Evolutionary conservation across 441 rosid species (phyloP).

Genomic region (Arabidopsis hybrid): DNA sequence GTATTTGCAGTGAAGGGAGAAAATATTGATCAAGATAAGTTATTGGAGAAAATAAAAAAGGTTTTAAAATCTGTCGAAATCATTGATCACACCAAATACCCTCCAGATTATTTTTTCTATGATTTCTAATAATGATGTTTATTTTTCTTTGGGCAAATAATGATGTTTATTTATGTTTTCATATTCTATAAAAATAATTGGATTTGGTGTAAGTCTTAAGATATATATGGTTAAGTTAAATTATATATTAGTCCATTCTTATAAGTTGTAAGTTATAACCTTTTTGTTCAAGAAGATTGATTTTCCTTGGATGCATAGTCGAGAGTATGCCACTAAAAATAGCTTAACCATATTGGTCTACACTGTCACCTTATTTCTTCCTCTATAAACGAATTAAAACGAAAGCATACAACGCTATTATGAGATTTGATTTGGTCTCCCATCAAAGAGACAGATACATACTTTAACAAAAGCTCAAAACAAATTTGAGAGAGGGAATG

Average conservation of each 20-base stretch:
- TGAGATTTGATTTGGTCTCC: neutral
- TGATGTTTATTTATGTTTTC: neutral
- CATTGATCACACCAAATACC: neutral
- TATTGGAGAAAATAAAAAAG: neutral
- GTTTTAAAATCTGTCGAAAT: neutral
- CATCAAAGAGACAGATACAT: conserved; percentile 8
- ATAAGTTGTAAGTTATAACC: neutral
- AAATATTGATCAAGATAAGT: neutral
- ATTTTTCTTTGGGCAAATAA: too few relatives aligned
- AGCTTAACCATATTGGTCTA: neutral
- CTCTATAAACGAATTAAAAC: neutral
- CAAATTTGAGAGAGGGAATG: neutral
- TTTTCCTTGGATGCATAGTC: neutral
- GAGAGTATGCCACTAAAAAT: neutral
- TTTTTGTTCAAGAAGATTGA: neutral
- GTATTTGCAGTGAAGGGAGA: neutral
- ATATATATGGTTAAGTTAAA: neutral
- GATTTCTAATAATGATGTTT: neutral
- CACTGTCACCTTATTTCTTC: neutral
- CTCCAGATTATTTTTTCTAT: neutral
- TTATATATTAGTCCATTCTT: neutral
- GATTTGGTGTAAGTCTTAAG: neutral
- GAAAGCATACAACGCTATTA: neutral
- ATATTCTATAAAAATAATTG: neutral
- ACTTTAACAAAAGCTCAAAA: neutral